A percentile compares a stretch with the other conserved stretches of the same genome.
Evolutionary conservation across 2,329 filamentous ascomycete genomes (phyloP).

Genomic region (Fusarium sp.): DNA sequence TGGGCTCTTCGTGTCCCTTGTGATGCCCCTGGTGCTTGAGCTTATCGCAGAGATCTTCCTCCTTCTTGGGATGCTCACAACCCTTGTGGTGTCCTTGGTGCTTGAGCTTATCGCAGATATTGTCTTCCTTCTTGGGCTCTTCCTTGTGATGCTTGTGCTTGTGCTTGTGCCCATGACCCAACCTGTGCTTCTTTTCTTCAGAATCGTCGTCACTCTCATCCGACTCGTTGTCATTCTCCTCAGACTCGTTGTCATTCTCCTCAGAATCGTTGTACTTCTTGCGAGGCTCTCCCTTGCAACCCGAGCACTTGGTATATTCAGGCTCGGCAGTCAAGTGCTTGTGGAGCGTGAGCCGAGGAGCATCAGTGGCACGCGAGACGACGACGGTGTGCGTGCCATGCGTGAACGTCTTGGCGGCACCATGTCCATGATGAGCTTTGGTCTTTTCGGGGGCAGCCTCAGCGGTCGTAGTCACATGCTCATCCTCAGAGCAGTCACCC

Average conservation of each 20-base stretch:
- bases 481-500: conserved; percentile 3
- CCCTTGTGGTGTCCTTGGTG: conserved; percentile 10
- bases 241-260: conserved; percentile 6
- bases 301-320: neutral
- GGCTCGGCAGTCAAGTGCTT: neutral
- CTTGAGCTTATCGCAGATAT: conserved; percentile 4
- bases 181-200: neutral
- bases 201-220: neutral
- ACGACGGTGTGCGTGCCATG: conserved; percentile 22
- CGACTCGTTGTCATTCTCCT: neutral
- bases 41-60: conserved; percentile 8
- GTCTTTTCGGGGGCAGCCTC: conserved; percentile 15
- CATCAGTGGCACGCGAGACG: conserved; percentile 23
- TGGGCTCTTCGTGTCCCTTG: conserved; percentile 1
- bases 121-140: neutral
- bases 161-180: neutral
- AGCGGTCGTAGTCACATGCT: conserved; percentile 16
- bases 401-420: conserved; percentile 26
- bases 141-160: neutral
- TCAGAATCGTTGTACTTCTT: conserved; percentile 5
- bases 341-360: conserved; percentile 5
- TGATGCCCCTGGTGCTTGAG: conserved; percentile 5
- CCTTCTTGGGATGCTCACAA: neutral
- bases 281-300: neutral
- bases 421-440: conserved; percentile 4